Evolutionary conservation across 768 basidiomycete genomes (phyloP).

Genomic region (Rhizopogon sp.): DNA sequence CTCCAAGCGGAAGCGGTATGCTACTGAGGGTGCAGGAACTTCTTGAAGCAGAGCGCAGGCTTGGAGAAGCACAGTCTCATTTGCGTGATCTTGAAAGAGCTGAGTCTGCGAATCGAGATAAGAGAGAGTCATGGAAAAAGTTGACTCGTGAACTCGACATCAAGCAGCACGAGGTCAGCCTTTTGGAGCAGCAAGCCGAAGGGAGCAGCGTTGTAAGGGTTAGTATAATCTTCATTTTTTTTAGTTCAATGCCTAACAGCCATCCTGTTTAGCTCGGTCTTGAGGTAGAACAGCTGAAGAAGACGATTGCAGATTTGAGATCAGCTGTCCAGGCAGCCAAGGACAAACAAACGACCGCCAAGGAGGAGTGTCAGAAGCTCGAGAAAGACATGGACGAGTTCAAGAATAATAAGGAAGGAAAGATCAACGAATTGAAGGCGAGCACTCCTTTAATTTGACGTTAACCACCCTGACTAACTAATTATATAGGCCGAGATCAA

Average conservation of each 20-base stretch:
- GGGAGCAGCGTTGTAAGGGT: slow-evolving; percentile 90
- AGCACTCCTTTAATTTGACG: slow-evolving; percentile 6
- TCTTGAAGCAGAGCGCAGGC: slow-evolving; percentile 55
- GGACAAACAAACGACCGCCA: slow-evolving; percentile 71
- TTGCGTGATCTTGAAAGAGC: slow-evolving; percentile 52
- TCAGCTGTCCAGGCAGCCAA: slow-evolving; percentile 58
- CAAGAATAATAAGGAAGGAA: slow-evolving; percentile 97
- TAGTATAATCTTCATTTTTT: slow-evolving; percentile 18
- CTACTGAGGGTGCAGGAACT: slow-evolving; percentile 84
- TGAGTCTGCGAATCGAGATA: slow-evolving; percentile 45
- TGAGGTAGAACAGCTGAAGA: slow-evolving; percentile 72
- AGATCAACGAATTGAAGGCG: slow-evolving; percentile 91
- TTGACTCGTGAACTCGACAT: slow-evolving; percentile 73
- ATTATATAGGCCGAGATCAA: slow-evolving; percentile 60
- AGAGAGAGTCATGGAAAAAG: slow-evolving; percentile 57
- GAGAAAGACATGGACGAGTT: slow-evolving; percentile 98
- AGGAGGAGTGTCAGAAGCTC: slow-evolving; percentile 77
- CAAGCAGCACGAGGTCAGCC: slow-evolving; percentile 78
- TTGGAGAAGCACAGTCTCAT: slow-evolving; percentile 43
- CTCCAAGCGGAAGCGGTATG: slow-evolving; percentile 68
- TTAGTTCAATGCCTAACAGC: neutral
- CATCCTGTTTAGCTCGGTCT: slow-evolving; percentile 56
- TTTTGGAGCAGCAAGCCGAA: slow-evolving; percentile 80
- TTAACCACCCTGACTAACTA: neutral
- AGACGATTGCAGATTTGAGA: slow-evolving; percentile 54